phyloP scores from a whole-genome alignment of 2,329 filamentous ascomycete species.

The Xylariaceae sp. region DNA sequence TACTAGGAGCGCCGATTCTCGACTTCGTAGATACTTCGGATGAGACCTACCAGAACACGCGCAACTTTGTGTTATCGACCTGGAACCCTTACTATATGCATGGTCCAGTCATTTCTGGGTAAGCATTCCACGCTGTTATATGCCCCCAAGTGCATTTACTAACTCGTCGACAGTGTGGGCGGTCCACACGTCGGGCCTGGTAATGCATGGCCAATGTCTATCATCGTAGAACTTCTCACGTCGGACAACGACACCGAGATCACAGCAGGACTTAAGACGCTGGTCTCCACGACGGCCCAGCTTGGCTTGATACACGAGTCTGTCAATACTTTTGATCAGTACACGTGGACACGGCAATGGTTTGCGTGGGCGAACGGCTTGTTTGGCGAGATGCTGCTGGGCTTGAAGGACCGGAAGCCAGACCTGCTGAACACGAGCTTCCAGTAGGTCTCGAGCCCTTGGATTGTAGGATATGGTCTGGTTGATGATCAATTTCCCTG shows the following conservation, averaged over 20 bases:
- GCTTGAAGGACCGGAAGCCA: slow-evolving; percentile 67
- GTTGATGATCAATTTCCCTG: too few relatives aligned
- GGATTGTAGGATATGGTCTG: too few relatives aligned
- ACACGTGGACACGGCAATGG: slow-evolving; percentile 38
- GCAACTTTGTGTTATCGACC: slow-evolving; percentile 66
- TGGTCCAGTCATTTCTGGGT: slow-evolving; percentile 47
- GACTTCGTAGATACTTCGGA: slow-evolving; percentile 46
- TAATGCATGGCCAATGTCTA: slow-evolving; percentile 84
- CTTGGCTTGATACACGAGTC: slow-evolving; percentile 41
- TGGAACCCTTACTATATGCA: slow-evolving; percentile 71
- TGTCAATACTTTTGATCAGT: slow-evolving; percentile 35
- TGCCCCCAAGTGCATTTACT: slow-evolving; percentile 3
- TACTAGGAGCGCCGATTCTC: slow-evolving; percentile 53
- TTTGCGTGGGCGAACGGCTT: slow-evolving; percentile 35
- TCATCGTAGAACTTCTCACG: slow-evolving; percentile 76
- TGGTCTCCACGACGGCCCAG: slow-evolving; percentile 29
- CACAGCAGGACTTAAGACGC: slow-evolving; percentile 31
- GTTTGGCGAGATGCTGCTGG: slow-evolving; percentile 34
- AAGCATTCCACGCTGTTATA: slow-evolving; percentile 27
- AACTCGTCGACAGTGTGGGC: slow-evolving; percentile 34
- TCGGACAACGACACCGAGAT: slow-evolving; percentile 31
- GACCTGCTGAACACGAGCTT: slow-evolving; percentile 53
- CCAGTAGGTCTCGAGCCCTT: slow-evolving; percentile 30
- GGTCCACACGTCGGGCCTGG: slow-evolving; percentile 56
- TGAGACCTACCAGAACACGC: slow-evolving; percentile 67